Evolutionary conservation across 331 rosid genomes (phyloP), one percentile per base, ranked within the genome.

Genomic region (Dryas integrifolia): DNA sequence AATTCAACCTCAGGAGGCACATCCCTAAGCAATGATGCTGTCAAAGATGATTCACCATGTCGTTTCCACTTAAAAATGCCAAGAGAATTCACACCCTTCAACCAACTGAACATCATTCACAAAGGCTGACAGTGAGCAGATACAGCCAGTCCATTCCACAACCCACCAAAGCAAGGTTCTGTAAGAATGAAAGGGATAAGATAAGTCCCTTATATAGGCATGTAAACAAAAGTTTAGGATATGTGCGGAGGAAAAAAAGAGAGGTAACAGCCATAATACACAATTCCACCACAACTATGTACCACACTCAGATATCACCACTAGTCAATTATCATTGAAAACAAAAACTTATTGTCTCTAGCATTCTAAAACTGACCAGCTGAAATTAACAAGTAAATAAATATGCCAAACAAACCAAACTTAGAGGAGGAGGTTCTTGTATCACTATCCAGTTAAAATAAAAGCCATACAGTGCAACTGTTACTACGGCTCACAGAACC

Each of bases 21-120:
- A 80, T 89, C 86, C 38, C 81, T 70, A 60, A 89, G 92, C 79
- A 91, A 80, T 46, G 77, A 80, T 41, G 77, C 50, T 59, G 89
- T 79, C 81, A 88, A 56, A 63, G 93, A 92, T 57, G 97, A 86
- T 30, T 82, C 85, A 58, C 80, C 82, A 49, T 68, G 86, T 61
- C 64, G 39, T 83, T 83, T 87, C 86, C 88, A 85, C 80, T 86
- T 88, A 67, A 91, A 89, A 72, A 85, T 73, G 72, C 84, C 75
- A 69, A 75, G 61, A 72, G 76, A 77, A 66, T 76, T 80, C 45
- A 84, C 56, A 76, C 82, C 86, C 62, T 79, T 80, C 79, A 85
- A 79, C 82, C 90, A 79, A 79, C 85, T 67, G 85, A 83, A 88
- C 98, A 95, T 95, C 90, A 87, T 89, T 94, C 84, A 88, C 82